These are phyloP conservation scores for Suillus bovinus DNA, from an alignment of 768 basidiomycete species.

Conservation along the genomic window DNA sequence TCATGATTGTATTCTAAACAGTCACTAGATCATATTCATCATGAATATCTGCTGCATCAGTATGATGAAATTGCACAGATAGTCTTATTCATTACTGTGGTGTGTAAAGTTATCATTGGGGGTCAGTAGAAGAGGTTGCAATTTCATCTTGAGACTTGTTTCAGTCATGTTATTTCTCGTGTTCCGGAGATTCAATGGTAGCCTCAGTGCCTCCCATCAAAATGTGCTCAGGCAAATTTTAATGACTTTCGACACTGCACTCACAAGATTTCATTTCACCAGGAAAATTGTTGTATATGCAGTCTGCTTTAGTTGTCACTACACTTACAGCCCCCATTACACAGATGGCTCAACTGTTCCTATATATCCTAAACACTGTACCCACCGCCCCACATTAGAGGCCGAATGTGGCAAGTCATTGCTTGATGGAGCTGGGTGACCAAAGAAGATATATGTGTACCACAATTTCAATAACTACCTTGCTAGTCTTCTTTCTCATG, in stretches of 20 bases:
- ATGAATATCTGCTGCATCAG: neutral
- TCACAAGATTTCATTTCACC: slow-evolving; percentile 4
- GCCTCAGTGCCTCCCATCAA: slow-evolving; percentile 5
- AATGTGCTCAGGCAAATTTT: slow-evolving; percentile 6
- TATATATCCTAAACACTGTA: neutral
- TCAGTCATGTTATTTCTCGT: slow-evolving; percentile 8
- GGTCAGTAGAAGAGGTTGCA: slow-evolving; percentile 7
- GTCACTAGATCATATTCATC: neutral
- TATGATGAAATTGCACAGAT: neutral
- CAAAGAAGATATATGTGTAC: slow-evolving; percentile 8
- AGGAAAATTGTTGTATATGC: neutral
- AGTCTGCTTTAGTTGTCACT: slow-evolving; percentile 8
- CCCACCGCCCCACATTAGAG: neutral
- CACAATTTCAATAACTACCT: slow-evolving; percentile 10
- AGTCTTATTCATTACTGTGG: neutral
- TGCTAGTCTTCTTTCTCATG: neutral
- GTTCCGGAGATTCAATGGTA: neutral
- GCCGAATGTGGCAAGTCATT: slow-evolving; percentile 5
- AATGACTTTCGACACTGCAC: neutral
- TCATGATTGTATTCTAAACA: neutral
- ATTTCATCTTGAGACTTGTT: slow-evolving; percentile 25
- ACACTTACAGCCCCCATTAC: neutral
- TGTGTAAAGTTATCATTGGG: slow-evolving; percentile 17
- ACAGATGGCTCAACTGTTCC: neutral
- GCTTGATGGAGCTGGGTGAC: neutral